Percentiles rank a stretch among this genome's conserved stretches.
Conservation (phyloP, 2,329 filamentous ascomycete genomes). For the Rhynchosporium agropyri region DNA sequence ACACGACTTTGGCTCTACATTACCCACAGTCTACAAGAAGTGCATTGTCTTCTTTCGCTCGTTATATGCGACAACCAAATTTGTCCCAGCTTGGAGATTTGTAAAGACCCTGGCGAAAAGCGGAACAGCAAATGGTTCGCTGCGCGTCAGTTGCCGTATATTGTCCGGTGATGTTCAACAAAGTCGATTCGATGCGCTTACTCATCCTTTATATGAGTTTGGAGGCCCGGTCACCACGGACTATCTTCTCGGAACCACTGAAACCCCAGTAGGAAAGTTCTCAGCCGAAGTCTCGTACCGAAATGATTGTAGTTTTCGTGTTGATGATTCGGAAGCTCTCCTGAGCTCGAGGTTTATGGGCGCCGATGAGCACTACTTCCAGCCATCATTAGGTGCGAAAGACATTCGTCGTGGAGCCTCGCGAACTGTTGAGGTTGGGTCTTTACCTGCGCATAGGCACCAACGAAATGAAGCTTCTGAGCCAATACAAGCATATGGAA, state of each 20-base stretch:
- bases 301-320: conserved; percentile 84
- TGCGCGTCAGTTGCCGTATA: conserved; percentile 82
- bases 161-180: conserved; percentile 57
- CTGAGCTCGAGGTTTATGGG: conserved; percentile 93
- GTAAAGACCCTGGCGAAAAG: conserved; percentile 71
- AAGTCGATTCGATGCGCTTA: conserved; percentile 67
- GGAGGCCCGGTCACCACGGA: conserved; percentile 68
- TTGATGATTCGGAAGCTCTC: conserved; percentile 88
- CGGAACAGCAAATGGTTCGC: conserved; percentile 58
- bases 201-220: conserved; percentile 68
- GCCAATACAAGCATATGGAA: conserved; percentile 81
- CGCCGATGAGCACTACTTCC: conserved; percentile 84
- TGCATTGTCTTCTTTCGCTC: conserved; percentile 93
- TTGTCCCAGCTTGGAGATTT: conserved; percentile 86
- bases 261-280: conserved; percentile 84
- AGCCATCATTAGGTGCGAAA: conserved; percentile 64
- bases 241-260: conserved; percentile 80
- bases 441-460: conserved; percentile 68
- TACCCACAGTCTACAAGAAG: conserved; percentile 96
- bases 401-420: conserved; percentile 45
- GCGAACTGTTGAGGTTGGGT: conserved; percentile 63
- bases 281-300: conserved; percentile 82
- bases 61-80: conserved; percentile 77
- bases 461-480: conserved; percentile 53
- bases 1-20: conserved; percentile 61